A percentile compares a stretch with the other conserved stretches of the same genome.
These are phyloP conservation scores for Daldinia grandis DNA, from an alignment of 495 filamentous ascomycete species.

Conservation along the genomic window DNA sequence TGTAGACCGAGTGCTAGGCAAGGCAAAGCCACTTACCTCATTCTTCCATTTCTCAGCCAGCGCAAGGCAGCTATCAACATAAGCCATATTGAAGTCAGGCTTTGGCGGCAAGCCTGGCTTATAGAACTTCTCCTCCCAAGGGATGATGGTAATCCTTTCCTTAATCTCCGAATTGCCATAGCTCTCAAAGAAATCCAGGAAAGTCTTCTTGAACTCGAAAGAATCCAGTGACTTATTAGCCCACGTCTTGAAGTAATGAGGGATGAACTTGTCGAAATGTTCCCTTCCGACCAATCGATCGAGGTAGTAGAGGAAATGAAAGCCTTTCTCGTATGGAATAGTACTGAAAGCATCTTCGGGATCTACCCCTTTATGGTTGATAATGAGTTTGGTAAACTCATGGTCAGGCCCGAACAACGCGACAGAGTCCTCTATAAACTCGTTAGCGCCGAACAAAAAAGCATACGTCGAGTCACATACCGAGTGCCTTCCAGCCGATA, in stretches of 20 bases:
- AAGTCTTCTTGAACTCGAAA: slow-evolving; percentile 88
- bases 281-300: slow-evolving; percentile 85
- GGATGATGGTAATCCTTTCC: slow-evolving; percentile 70
- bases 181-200: slow-evolving; percentile 80
- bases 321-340: slow-evolving; percentile 78
- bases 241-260: slow-evolving; percentile 89
- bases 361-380: slow-evolving; percentile 86
- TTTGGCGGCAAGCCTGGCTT: slow-evolving; percentile 85
- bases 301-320: slow-evolving; percentile 75
- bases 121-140: slow-evolving; percentile 92
- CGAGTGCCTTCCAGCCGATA: slow-evolving; percentile 75
- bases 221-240: slow-evolving; percentile 84
- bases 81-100: slow-evolving; percentile 86
- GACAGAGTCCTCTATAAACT: slow-evolving; percentile 69
- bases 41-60: slow-evolving; percentile 82
- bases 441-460: slow-evolving; percentile 49
- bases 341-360: slow-evolving; percentile 94
- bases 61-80: slow-evolving; percentile 84
- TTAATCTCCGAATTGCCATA: slow-evolving; percentile 70
- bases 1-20: neutral
- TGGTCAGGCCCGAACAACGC: slow-evolving; percentile 79
- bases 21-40: slow-evolving; percentile 32
- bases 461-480: slow-evolving; percentile 42
- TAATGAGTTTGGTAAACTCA: slow-evolving; percentile 90
- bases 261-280: slow-evolving; percentile 93